Percentiles rank a stretch among this genome's conserved stretches.
Evolutionary conservation across 192 early-diverging fungal species (phyloP).

Genomic region (Umbelopsis sp.): DNA sequence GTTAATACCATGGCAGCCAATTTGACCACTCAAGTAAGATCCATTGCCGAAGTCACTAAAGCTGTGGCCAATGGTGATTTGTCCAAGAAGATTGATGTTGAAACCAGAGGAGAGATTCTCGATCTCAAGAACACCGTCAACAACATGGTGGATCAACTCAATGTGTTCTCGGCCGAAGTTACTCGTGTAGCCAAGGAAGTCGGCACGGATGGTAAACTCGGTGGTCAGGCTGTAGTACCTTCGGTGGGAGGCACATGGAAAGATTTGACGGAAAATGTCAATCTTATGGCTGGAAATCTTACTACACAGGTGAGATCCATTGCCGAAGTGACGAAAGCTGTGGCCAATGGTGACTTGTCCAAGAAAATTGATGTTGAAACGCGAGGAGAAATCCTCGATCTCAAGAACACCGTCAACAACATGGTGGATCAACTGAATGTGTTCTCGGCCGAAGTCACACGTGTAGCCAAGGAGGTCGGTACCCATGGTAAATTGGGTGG

Average conservation of each 20-base stretch:
- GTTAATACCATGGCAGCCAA: constrained; percentile 62
- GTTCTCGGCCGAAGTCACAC: constrained; percentile 66
- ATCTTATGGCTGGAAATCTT: constrained; percentile 60
- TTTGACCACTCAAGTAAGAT: constrained; percentile 63
- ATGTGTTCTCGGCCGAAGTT: constrained; percentile 46
- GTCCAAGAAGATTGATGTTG: constrained; percentile 60
- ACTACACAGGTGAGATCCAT: constrained; percentile 59
- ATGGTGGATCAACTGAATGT: constrained; percentile 62
- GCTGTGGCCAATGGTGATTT: constrained; percentile 67
- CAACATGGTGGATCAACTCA: constrained; percentile 68
- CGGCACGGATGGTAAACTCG: constrained; percentile 50
- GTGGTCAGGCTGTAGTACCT: constrained; percentile 47
- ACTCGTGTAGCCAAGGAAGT: constrained; percentile 39
- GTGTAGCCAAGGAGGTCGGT: constrained; percentile 69
- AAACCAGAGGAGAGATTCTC: constrained; percentile 65
- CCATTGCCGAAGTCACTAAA: constrained; percentile 63
- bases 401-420: constrained; percentile 65
- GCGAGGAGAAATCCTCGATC: constrained; percentile 56
- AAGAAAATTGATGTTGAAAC: constrained; percentile 53
- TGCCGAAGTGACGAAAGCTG: constrained; percentile 53
- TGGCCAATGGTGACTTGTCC: constrained; percentile 52
- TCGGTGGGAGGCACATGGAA: constrained; percentile 58
- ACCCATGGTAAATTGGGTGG: constrained; percentile 77
- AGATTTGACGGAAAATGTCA: constrained; percentile 60
- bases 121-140: constrained; percentile 72